These are phyloP conservation scores for Acer campestre DNA, from an alignment of 345 rosid species.

Conservation along the genomic window DNA sequence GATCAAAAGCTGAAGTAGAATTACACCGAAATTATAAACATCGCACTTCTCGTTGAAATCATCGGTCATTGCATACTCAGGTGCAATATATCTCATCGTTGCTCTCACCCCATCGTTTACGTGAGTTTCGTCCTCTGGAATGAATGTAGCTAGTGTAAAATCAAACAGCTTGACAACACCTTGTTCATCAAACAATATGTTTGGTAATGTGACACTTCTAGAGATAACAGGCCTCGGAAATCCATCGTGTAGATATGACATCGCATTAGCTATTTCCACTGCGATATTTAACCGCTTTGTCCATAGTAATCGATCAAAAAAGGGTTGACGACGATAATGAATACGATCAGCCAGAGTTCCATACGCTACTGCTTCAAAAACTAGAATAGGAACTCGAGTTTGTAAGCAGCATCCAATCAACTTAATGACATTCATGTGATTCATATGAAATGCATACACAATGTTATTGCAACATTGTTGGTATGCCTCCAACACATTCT, in stretches of 20 bases:
- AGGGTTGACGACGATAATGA: background rate
- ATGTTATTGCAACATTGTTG: background rate
- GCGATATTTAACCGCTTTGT: background rate
- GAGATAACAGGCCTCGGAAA: background rate
- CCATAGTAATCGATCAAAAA: background rate
- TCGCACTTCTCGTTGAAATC: slow-evolving; percentile 28
- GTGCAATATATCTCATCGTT: background rate
- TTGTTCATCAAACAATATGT: background rate
- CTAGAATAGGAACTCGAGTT: background rate
- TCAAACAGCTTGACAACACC: background rate
- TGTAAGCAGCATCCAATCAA: slow-evolving; percentile 3
- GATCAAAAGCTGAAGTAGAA: slow-evolving; percentile 21
- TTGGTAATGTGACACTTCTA: background rate
- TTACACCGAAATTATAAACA: slow-evolving; percentile 28
- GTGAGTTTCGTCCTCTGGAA: slow-evolving; percentile 4
- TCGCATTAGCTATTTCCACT: background rate
- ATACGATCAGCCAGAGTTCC: background rate
- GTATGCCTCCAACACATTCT: background rate
- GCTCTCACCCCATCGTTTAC: slow-evolving; percentile 2
- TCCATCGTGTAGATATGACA: background rate
- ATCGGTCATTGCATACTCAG: background rate
- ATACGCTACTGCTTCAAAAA: background rate
- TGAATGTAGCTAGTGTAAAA: background rate
- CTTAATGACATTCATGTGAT: background rate
- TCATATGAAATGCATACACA: background rate